phyloP scores from a whole-genome alignment of 164 flowering plant species.

The Nymphaea colorata region DNA sequence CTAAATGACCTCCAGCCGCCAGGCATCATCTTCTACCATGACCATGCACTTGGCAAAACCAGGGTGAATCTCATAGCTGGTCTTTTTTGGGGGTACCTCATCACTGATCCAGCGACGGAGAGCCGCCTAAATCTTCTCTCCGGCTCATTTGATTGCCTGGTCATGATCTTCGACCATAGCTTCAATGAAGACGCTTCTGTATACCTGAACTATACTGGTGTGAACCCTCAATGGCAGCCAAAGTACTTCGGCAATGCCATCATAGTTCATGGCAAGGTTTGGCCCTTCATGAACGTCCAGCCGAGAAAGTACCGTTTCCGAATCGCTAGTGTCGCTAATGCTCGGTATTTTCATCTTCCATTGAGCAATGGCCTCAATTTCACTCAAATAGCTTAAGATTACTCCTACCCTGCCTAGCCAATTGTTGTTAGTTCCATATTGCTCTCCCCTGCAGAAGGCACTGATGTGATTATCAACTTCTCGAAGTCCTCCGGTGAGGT shows the following conservation, averaged over 20 bases:
- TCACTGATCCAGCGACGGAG: slow-evolving; percentile 19
- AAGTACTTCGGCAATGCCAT: slow-evolving; percentile 3
- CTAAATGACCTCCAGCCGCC: background rate
- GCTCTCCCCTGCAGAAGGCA: background rate
- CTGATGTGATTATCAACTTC: background rate
- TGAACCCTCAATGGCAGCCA: slow-evolving; percentile 17
- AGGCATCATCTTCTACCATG: slow-evolving; percentile 15
- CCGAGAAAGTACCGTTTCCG: slow-evolving; percentile 46
- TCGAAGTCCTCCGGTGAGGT: background rate
- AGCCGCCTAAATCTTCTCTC: slow-evolving; percentile 15
- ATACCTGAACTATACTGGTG: slow-evolving; percentile 20
- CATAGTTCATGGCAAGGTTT: slow-evolving; percentile 26
- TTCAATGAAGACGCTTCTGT: slow-evolving; percentile 19
- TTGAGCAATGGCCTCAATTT: slow-evolving; percentile 4
- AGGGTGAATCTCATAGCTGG: slow-evolving; percentile 31
- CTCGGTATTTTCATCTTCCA: background rate
- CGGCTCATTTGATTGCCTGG: slow-evolving; percentile 15
- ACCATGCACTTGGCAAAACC: slow-evolving; percentile 33
- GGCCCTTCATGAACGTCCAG: slow-evolving; percentile 34
- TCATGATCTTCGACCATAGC: slow-evolving; percentile 24
- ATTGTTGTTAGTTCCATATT: background rate
- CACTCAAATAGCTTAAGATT: background rate
- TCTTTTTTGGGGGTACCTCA: slow-evolving; percentile 19
- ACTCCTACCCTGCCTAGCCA: background rate
- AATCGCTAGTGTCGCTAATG: slow-evolving; percentile 43